phyloP scores from a whole-genome alignment of 129 eudicot genomes.

The Chrysanthemum makinoi region DNA sequence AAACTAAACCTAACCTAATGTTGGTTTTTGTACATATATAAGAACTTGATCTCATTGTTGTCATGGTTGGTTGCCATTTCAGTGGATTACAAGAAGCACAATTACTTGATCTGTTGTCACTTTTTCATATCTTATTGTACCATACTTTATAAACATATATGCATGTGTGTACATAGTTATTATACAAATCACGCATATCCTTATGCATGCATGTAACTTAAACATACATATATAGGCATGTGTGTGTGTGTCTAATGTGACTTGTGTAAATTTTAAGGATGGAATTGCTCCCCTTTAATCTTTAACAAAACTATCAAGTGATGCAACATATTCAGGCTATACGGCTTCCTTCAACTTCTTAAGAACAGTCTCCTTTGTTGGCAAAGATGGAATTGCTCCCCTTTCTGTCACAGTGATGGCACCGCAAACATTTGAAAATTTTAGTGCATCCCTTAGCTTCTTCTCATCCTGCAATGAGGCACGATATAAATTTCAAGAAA shows the following conservation, averaged over 20 bases:
- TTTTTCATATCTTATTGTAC: not conserved
- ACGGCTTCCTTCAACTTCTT: slow-evolving; percentile 25
- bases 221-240: no score
- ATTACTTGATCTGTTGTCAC: not conserved
- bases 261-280: not conserved
- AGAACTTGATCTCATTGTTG: slow-evolving; percentile 16
- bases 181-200: no score
- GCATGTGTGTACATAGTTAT: no score
- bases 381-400: slow-evolving; percentile 66
- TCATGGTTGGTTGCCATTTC: slow-evolving; percentile 18
- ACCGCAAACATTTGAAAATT: slow-evolving; percentile 49
- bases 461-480: slow-evolving; percentile 37
- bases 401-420: slow-evolving; percentile 44
- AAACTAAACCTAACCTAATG: slow-evolving; percentile 20
- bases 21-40: slow-evolving; percentile 23
- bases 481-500: not conserved
- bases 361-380: slow-evolving; percentile 44
- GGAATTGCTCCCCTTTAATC: no score
- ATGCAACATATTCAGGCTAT: slow-evolving; percentile 22
- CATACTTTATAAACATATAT: no score
- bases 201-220: no score
- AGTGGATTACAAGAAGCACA: slow-evolving; percentile 15
- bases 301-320: no score
- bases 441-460: slow-evolving; percentile 38
- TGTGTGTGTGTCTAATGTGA: not conserved